A percentile compares a stretch with the other conserved stretches of the same genome.
phyloP scores from a whole-genome alignment of 768 basidiomycete genomes.

The Tylopilus plumbeoviolaceoides region DNA sequence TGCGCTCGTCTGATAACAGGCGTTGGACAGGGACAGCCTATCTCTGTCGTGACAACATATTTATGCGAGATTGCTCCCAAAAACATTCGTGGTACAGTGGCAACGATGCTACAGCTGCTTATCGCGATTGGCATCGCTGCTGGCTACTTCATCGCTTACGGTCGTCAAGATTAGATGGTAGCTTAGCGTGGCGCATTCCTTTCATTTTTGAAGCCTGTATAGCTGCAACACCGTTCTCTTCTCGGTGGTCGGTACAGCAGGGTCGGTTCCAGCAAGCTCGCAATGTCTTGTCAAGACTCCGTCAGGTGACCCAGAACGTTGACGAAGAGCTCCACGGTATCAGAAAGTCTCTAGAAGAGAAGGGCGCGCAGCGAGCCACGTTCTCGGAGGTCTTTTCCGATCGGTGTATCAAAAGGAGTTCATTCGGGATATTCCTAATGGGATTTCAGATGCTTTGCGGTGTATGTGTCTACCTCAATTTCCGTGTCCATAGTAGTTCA shows the following conservation, averaged over 20 bases:
- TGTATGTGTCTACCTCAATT: conserved; percentile 11
- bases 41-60: conserved; percentile 39
- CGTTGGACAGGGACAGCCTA: conserved; percentile 43
- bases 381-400: conserved; percentile 29
- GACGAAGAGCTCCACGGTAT: conserved; percentile 23
- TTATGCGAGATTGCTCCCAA: conserved; percentile 41
- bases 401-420: conserved; percentile 31
- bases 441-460: conserved; percentile 39
- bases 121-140: conserved; percentile 41
- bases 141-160: conserved; percentile 30
- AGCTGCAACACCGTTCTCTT: conserved; percentile 16
- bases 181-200: conserved; percentile 26
- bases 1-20: conserved; percentile 45
- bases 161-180: conserved; percentile 20
- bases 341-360: conserved; percentile 21
- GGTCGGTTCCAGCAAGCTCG: conserved; percentile 32
- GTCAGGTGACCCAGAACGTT: conserved; percentile 4
- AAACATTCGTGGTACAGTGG: conserved; percentile 38
- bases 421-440: conserved; percentile 41
- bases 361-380: conserved; percentile 14
- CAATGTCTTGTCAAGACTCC: conserved; percentile 23
- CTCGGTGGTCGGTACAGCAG: conserved; percentile 30
- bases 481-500: background rate
- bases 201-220: conserved; percentile 26
- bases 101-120: conserved; percentile 40